Percentiles rank a stretch among this genome's conserved stretches.
Evolutionary conservation across 1,139 yeast genomes (phyloP).

Genomic region (Ogataea hybrid): DNA sequence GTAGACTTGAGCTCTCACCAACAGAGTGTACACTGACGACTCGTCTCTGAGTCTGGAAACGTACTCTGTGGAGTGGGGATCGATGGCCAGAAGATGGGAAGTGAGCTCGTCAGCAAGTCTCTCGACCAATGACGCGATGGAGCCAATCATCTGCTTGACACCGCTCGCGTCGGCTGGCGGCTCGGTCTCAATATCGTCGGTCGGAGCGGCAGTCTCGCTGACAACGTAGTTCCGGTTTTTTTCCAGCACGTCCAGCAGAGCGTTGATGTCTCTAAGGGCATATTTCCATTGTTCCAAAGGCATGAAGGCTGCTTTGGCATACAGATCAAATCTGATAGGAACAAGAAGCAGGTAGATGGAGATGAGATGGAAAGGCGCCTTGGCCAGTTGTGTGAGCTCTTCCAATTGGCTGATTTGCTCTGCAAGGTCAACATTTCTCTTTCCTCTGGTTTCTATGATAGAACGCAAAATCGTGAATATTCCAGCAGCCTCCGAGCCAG

Average conservation of each 20-base stretch:
- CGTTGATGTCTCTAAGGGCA: slow-evolving; percentile 60
- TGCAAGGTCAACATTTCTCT: slow-evolving; percentile 81
- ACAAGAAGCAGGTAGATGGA: slow-evolving; percentile 78
- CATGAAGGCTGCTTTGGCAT: slow-evolving; percentile 67
- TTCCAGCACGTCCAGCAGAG: slow-evolving; percentile 69
- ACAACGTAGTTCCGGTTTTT: slow-evolving; percentile 63
- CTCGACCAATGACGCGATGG: slow-evolving; percentile 82
- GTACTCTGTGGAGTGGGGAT: slow-evolving; percentile 95
- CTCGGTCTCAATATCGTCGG: slow-evolving; percentile 79
- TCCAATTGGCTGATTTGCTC: slow-evolving; percentile 79
- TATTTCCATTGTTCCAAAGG: slow-evolving; percentile 81
- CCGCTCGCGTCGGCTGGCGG: slow-evolving; percentile 69
- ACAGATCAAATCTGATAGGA: slow-evolving; percentile 84
- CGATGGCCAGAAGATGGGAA: slow-evolving; percentile 81
- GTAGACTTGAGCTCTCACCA: slow-evolving; percentile 84
- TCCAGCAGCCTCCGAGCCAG: slow-evolving; percentile 37
- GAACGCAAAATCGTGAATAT: slow-evolving; percentile 74
- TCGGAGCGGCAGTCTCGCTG: slow-evolving; percentile 69
- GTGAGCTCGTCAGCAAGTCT: slow-evolving; percentile 94
- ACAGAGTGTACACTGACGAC: slow-evolving; percentile 66
- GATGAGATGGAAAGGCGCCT: slow-evolving; percentile 71
- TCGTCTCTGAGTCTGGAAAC: slow-evolving; percentile 90
- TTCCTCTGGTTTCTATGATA: slow-evolving; percentile 90
- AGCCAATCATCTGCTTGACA: slow-evolving; percentile 74
- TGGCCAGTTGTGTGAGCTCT: slow-evolving; percentile 51